Evolutionary conservation across 2,329 filamentous ascomycete species (phyloP).

Genomic region (Penicillium janthinellum): DNA sequence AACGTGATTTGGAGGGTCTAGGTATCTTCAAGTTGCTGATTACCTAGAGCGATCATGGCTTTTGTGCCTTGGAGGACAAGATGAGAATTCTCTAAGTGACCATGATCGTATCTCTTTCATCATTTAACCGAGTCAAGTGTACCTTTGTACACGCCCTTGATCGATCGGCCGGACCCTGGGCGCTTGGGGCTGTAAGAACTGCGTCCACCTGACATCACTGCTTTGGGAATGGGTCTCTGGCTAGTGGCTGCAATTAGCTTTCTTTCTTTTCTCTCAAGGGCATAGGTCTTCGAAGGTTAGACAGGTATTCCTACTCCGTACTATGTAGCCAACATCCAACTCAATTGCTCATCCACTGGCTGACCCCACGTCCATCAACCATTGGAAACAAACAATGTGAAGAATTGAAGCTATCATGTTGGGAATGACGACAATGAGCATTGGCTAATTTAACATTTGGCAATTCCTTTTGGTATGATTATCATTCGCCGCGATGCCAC

Average conservation of each 20-base stretch:
- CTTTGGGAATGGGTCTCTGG: not conserved
- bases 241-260: no score
- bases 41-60: no score
- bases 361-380: constrained; percentile 1
- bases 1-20: no score
- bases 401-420: not conserved
- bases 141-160: not conserved
- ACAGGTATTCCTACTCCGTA: no score
- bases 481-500: not conserved
- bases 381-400: not conserved
- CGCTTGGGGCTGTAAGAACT: constrained; percentile 1
- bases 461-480: not conserved
- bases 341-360: constrained; percentile 6
- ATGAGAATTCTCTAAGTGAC: no score
- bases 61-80: no score
- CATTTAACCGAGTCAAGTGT: not conserved
- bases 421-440: not conserved
- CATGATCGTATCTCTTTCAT: not conserved
- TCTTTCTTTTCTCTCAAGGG: no score
- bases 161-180: not conserved
- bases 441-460: not conserved
- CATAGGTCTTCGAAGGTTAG: no score
- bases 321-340: not conserved
- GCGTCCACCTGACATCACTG: constrained; percentile 12
- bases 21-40: not conserved